A percentile compares a stretch with the other conserved stretches of the same genome.
These are phyloP conservation scores for Candida broadrunensis DNA, from an alignment of 805 yeast genomes.

Conservation along the genomic window DNA sequence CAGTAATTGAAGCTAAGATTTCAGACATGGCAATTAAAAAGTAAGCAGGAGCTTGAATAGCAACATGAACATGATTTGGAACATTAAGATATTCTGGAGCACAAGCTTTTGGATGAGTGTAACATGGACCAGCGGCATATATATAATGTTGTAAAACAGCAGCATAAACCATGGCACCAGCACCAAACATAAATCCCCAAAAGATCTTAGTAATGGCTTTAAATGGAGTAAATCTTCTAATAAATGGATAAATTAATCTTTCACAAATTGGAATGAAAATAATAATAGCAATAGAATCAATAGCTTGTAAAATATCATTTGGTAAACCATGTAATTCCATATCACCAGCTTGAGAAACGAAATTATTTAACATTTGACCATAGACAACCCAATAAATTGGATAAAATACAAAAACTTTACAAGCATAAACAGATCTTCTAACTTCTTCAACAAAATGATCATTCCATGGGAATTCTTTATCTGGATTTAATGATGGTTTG, in stretches of 20 bases:
- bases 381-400: conserved; percentile 75
- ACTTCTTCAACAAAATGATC: conserved; percentile 76
- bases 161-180: conserved; percentile 69
- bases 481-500: conserved; percentile 54
- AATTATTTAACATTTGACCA: conserved; percentile 68
- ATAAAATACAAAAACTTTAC: conserved; percentile 68
- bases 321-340: conserved; percentile 78
- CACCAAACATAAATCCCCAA: conserved; percentile 65
- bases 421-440: conserved; percentile 59
- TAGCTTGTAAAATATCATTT: conserved; percentile 73
- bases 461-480: conserved; percentile 52
- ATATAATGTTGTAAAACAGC: conserved; percentile 72
- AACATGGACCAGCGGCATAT: conserved; percentile 73
- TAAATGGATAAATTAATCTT: conserved; percentile 47
- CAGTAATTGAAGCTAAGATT: conserved; percentile 77
- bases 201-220: conserved; percentile 71
- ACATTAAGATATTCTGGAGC: conserved; percentile 32
- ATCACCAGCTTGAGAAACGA: conserved; percentile 69
- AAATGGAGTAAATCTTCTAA: conserved; percentile 48
- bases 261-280: conserved; percentile 76
- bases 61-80: conserved; percentile 62
- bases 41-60: conserved; percentile 71
- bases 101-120: conserved; percentile 58
- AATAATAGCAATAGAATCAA: conserved; percentile 73
- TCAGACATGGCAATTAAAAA: conserved; percentile 72